Evolutionary conservation across 73 alveolate genomes (phyloP).

Genomic region (Symbiodinium pilosum): DNA sequence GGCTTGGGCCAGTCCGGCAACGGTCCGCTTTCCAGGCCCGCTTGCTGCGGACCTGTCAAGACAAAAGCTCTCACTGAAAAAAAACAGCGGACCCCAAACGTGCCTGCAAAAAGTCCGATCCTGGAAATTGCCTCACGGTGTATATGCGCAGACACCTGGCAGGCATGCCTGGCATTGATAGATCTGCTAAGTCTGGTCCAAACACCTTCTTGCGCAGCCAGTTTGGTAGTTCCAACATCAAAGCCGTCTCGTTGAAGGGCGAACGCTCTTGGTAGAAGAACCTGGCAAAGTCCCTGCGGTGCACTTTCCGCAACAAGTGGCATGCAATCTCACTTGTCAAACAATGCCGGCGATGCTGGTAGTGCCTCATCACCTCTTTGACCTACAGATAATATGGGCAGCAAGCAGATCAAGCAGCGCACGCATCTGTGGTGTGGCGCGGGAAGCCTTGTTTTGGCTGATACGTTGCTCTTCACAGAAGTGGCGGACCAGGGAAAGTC

Average conservation of each 20-base stretch:
- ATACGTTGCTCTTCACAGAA: constrained; percentile 87
- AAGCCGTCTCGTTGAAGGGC: constrained; percentile 57
- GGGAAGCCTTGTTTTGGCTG: constrained; percentile 54
- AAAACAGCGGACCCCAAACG: not conserved
- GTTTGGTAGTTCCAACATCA: constrained; percentile 83
- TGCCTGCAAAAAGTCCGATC: constrained; percentile 69
- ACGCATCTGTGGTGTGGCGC: not conserved
- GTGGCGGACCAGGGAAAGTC: constrained; percentile 60
- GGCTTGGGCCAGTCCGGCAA: constrained; percentile 47
- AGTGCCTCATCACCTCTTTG: constrained; percentile 73
- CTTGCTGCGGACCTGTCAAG: constrained; percentile 75
- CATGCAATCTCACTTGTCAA: not conserved
- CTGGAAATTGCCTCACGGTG: constrained; percentile 64
- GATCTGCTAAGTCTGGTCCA: not conserved
- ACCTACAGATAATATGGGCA: constrained; percentile 39
- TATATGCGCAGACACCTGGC: constrained; percentile 61
- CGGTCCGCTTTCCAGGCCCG: constrained; percentile 49
- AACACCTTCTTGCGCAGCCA: constrained; percentile 86
- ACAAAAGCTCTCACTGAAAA: not conserved
- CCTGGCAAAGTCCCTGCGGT: not conserved
- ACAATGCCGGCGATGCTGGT: constrained; percentile 13
- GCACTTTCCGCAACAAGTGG: not conserved
- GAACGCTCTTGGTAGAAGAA: constrained; percentile 83
- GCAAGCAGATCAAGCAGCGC: not conserved
- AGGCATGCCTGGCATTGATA: not conserved